Evolutionary conservation across 176 grass and related monocot genomes (phyloP), one percentile per base, ranked within the genome.

Genomic region (Avena eriantha): DNA sequence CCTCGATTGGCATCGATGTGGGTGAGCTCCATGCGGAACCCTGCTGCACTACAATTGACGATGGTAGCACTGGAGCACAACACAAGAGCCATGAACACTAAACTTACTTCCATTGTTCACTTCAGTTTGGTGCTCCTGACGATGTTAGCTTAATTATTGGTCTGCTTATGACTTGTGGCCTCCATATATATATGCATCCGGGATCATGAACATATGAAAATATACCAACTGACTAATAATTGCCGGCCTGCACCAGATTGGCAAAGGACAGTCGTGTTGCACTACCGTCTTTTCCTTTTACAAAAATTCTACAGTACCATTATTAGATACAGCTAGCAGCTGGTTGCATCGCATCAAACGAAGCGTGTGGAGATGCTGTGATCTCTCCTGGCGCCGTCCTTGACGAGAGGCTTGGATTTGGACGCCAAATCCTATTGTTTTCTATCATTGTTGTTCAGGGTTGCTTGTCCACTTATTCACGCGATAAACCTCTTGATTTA

Each of bases 21-120:
- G 15, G 4, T 78, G 61, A 85, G 83, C 74, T 85, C 49, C 59
- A 85, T 68, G 47, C 4, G 83, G 60, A 85, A 64, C 2, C 58
- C 73, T 0, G 39, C 39, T 0, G 13, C 6, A 56, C 22, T 63
- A 63, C 59, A 63, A 4, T 22, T 63, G 1, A 13, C 16, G 12
- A 72, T 66, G 50, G 35, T 39, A 17, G 50, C 60, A 64, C 15
- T 73, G 68, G 54, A 56, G 68, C 68, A 73, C 15, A 71, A 18
- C 69, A 73, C 39, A 23, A 73, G 1, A 39, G 3, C 9, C 68
- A 73, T 36, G 7, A 46, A 19, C 21, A 31, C 15, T 14, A 43
- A 1, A 13, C 39, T 73, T 47, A 15, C 3, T 47, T 23, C 19
- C 69, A 73, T 47, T 41, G 39, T 41, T 77, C 45, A 2, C 8